Percentiles rank a stretch among this genome's conserved stretches.
These are phyloP conservation scores for Fusarium brachygibbosum DNA, from an alignment of 2,329 filamentous ascomycete genomes.

Conservation along the genomic window DNA sequence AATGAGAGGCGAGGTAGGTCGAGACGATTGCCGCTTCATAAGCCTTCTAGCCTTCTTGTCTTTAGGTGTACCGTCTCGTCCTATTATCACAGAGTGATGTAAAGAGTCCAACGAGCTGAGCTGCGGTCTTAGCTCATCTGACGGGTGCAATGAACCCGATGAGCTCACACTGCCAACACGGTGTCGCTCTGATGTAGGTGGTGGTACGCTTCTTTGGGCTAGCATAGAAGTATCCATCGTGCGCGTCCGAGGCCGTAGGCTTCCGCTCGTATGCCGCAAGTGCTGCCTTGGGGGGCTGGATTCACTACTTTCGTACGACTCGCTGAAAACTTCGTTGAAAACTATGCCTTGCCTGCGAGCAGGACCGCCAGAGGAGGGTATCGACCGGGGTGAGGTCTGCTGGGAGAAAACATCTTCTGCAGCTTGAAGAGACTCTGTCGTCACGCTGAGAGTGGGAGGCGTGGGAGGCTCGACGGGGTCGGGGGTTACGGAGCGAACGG, in stretches of 20 bases:
- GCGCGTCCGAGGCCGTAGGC: constrained; percentile 67
- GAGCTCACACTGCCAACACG: constrained; percentile 80
- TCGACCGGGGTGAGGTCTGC: constrained; percentile 53
- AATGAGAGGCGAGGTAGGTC: constrained; percentile 70
- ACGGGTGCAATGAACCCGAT: constrained; percentile 66
- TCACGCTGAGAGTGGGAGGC: constrained; percentile 43
- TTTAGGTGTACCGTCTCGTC: constrained; percentile 52
- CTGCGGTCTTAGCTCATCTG: constrained; percentile 63
- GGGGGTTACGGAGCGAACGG: constrained; percentile 76
- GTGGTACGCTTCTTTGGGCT: constrained; percentile 57
- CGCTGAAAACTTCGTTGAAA: constrained; percentile 69
- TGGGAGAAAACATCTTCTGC: constrained; percentile 49
- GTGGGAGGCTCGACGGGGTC: constrained; percentile 61
- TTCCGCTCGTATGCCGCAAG: constrained; percentile 52
- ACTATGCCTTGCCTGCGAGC: constrained; percentile 70
- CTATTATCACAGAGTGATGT: constrained; percentile 57
- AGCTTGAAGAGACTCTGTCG: constrained; percentile 44
- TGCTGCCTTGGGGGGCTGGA: constrained; percentile 56
- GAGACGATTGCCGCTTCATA: constrained; percentile 67
- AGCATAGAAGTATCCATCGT: constrained; percentile 70
- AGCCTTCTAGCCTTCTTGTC: constrained; percentile 66
- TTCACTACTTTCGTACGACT: constrained; percentile 62
- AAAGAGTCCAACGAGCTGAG: constrained; percentile 57
- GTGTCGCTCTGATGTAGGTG: constrained; percentile 66
- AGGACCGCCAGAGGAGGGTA: constrained; percentile 52